phyloP scores from a whole-genome alignment of 176 grass and related monocot species.

The Dendrocalamus sinicus region DNA sequence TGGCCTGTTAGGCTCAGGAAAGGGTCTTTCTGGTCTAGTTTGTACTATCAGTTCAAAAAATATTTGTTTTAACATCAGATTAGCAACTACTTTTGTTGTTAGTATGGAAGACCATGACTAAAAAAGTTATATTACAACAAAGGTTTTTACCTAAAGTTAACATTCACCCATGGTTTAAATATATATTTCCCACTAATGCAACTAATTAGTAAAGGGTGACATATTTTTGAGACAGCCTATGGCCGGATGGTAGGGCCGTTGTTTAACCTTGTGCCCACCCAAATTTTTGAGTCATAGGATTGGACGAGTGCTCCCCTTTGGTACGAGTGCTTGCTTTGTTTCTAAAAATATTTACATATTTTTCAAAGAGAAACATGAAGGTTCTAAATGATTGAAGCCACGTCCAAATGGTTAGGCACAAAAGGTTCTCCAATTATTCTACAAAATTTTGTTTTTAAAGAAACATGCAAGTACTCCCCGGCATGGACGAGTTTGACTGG shows the following conservation, averaged over 20 bases:
- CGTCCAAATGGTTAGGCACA: not conserved
- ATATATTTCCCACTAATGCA: not conserved
- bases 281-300: not conserved
- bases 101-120: not conserved
- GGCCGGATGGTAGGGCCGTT: not conserved
- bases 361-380: not conserved
- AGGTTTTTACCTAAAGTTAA: not conserved
- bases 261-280: not conserved
- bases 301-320: not conserved
- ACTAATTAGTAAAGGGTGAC: not conserved
- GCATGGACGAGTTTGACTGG: not conserved
- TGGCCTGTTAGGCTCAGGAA: slow-evolving; percentile 33
- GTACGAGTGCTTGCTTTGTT: not conserved
- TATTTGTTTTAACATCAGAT: not conserved
- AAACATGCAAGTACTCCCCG: not conserved
- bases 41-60: not conserved
- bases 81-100: not conserved
- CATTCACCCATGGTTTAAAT: not conserved
- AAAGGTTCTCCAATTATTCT: not conserved
- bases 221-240: not conserved
- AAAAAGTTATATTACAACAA: slow-evolving; percentile 16
- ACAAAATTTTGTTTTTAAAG: not conserved
- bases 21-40: not conserved
- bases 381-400: not conserved
- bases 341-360: not conserved